Conservation (phyloP, 2,329 filamentous ascomycete species). For the Chrysoporthe austroafricana region DNA sequence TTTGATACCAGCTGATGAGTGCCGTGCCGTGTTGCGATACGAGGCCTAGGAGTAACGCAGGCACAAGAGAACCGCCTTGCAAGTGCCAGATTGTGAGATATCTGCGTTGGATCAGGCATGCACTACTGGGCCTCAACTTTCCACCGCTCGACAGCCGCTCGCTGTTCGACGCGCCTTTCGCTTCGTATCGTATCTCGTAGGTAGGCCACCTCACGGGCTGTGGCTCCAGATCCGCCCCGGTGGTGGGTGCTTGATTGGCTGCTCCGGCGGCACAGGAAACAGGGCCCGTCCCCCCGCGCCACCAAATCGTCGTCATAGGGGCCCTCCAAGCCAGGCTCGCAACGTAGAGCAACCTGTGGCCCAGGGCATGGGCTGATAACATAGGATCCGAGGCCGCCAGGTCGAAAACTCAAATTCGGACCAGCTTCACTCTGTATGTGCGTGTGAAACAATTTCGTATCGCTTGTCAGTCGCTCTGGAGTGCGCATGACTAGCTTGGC, state of each 20-base stretch:
- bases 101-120: too few relatives aligned
- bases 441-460: too few relatives aligned
- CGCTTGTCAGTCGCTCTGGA: too few relatives aligned
- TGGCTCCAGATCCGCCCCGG: conserved; percentile 2
- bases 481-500: too few relatives aligned
- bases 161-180: background rate
- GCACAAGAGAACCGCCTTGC: too few relatives aligned
- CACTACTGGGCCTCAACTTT: background rate
- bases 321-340: background rate
- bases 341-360: background rate
- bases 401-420: too few relatives aligned
- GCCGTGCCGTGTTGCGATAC: background rate
- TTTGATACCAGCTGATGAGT: background rate
- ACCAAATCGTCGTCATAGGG: conserved; percentile 16
- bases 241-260: conserved; percentile 2
- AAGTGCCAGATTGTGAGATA: too few relatives aligned
- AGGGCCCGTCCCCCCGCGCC: background rate
- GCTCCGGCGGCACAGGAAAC: conserved; percentile 4
- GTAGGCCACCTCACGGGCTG: background rate
- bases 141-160: background rate
- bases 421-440: too few relatives aligned
- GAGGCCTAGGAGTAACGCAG: background rate
- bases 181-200: background rate
- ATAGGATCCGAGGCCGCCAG: too few relatives aligned
- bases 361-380: too few relatives aligned